Evolutionary conservation across 495 filamentous ascomycete genomes (phyloP), one percentile per base, ranked within the genome.

Genomic region (Lepraria neglecta): DNA sequence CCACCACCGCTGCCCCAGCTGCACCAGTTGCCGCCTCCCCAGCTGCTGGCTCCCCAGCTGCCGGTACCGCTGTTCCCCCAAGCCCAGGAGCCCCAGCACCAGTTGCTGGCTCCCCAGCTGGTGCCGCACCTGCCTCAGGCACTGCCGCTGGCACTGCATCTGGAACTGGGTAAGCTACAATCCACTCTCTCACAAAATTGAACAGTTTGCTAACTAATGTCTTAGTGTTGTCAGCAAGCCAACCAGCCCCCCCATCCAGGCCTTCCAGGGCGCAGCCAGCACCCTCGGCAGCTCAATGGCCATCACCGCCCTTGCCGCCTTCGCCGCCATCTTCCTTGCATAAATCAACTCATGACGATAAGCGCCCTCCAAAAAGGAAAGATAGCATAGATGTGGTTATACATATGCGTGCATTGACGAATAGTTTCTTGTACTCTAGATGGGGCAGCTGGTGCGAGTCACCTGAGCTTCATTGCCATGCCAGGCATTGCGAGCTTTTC

Each of bases 291-390:
- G 72, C 74, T 79, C 77, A 51, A 71, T 81, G 68, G 70, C 69
- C 68, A 73, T 78, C 69, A 76, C 78, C 62, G 76, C 74, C 72
- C 70, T 70, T 30, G 77, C 78, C 62, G 78, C 77, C 64, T 70
- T 71, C 59, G 77, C 77, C 47, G 79, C 78, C 70, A 71, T 80
- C 75, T 74, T 82, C 74, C 67, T 82, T 68, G 78, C 76, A 69
- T 82, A 82, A 74, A 77, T 71, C 44, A 14, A 38, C 35, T 54
- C 30, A 38, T 54, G 12, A 54, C 51, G 51, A 54, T 54, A 54
- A 33, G 7, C 17, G 51, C 17, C 17, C 31, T n/a, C 7, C 15
- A 31, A 54, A 53, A 54, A 54, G 51, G 31, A 54, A 35, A 19
- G 51, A 54, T 38, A 33, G 35, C 30, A 35, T 35, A 31, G 28